Evolutionary conservation across 371 early-diverging fungal genomes (phyloP), one percentile per base, ranked within the genome.

Genomic region (Fennellomyces sp.): DNA sequence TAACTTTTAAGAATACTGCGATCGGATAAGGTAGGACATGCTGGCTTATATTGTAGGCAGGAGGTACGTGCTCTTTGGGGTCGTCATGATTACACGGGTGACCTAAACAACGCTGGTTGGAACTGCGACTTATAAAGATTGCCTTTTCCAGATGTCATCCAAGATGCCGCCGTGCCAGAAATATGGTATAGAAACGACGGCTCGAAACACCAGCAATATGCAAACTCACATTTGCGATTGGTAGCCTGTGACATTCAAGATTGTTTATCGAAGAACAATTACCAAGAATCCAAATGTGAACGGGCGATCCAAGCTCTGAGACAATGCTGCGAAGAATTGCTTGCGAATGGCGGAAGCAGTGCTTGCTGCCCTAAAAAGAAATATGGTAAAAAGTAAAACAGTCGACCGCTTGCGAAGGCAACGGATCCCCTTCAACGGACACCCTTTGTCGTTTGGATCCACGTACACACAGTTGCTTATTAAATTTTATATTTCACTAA

Each of bases 221-320:
- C 10, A 21, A 48, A 23, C 38, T 60, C 11, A 38, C 12, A 11
- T 35, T 3, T 31, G 12, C 56, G 27, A 17, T 29, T 23, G 30
- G n/a, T 41, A 73, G 91, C 91, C 8, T 91, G 91, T 59, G 82
- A 75, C 28, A 85, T 91, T 59, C 91, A 91, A 58, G 81, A 84
- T 56, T 91, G 91, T 54, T 68, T 91, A 21, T 61, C 74, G 56
- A 80, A 77, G 38, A 85, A 84, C 63, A 68, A 87, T 59, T 91
- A 85, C 53, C 89, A 91, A 68, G 90, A 91, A 59, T 52, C 70
- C 1, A 82, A 83, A 31, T 91, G 91, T 63, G 69, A 75, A 54
- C 63, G 75, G 1, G 72, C 75, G 5, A 69, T 91, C 8, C 70
- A 80, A n/a, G 69, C 79, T 28, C 73, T 91, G 6, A 59, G 68